phyloP scores from a whole-genome alignment of 139 green algal species.

The Chlorella ohadii region DNA sequence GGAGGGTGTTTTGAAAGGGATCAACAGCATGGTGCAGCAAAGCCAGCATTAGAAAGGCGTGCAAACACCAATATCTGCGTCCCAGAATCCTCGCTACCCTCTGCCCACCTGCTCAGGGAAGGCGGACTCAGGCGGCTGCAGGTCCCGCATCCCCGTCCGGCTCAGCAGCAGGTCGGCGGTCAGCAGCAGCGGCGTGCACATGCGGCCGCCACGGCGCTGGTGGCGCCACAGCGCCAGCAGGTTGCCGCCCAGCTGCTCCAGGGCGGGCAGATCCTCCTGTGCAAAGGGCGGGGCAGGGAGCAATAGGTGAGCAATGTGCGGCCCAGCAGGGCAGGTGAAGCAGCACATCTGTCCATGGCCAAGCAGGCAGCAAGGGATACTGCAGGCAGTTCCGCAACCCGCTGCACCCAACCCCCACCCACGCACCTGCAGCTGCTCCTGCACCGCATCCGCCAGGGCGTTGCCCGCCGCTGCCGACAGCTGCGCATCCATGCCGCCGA shows the following conservation, averaged over 20 bases:
- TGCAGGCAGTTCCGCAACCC: too few species aligned
- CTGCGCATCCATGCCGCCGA: conserved; percentile 81
- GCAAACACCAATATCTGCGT: too few species aligned
- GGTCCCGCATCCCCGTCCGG: conserved; percentile 16
- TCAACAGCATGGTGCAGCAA: not conserved
- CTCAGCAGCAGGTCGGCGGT: conserved; percentile 63
- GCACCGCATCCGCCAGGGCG: conserved; percentile 60
- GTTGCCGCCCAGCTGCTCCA: not conserved
- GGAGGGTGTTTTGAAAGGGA: not conserved
- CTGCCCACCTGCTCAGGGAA: conserved; percentile 16
- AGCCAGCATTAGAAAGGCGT: not conserved
- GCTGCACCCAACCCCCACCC: too few species aligned
- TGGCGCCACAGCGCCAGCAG: conserved; percentile 16
- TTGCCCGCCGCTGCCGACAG: conserved; percentile 59
- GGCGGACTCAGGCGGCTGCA: not conserved
- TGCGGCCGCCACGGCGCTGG: conserved; percentile 7
- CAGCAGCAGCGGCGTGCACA: conserved; percentile 56
- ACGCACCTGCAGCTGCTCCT: not conserved
- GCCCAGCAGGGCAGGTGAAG: too few species aligned
- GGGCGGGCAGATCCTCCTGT: not conserved
- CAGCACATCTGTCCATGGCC: too few species aligned
- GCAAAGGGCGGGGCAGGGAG: not conserved
- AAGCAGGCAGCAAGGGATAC: too few species aligned
- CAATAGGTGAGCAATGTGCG: not conserved
- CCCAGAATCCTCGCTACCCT: not conserved